These are phyloP conservation scores for Glutinoglossum americanum DNA, from an alignment of 495 filamentous ascomycete species.

Conservation along the genomic window DNA sequence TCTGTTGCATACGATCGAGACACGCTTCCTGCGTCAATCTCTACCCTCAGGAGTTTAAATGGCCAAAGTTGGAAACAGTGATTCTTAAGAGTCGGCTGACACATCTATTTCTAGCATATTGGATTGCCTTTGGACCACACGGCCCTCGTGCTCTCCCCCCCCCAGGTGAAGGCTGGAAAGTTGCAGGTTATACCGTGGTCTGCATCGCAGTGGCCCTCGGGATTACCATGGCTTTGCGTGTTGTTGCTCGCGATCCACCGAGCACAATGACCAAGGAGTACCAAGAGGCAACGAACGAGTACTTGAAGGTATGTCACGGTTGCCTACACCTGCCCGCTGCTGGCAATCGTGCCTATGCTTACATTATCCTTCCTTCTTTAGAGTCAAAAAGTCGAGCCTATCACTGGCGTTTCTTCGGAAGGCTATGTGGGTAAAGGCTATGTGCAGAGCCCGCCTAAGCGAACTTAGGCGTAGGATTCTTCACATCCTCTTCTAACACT, in stretches of 20 bases:
- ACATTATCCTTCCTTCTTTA: conserved; percentile 15
- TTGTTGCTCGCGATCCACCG: conserved; percentile 45
- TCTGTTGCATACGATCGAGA: background rate
- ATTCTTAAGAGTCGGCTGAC: background rate
- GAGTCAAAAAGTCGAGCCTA: conserved; percentile 71
- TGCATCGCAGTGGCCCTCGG: conserved; percentile 36
- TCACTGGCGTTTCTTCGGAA: conserved; percentile 65
- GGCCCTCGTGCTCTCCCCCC: conserved; percentile 66
- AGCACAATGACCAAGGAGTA: conserved; percentile 87
- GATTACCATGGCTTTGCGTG: conserved; percentile 42
- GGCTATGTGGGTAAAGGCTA: conserved; percentile 62
- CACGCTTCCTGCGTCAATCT: background rate
- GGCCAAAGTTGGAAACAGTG: background rate
- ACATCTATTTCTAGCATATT: conserved; percentile 51
- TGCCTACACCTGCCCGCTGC: background rate
- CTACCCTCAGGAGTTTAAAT: background rate
- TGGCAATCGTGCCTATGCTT: background rate
- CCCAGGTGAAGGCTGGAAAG: conserved; percentile 57
- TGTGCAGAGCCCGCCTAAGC: conserved; percentile 44
- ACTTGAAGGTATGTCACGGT: conserved; percentile 45
- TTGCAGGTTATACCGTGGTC: conserved; percentile 45
- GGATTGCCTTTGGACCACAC: conserved; percentile 91
- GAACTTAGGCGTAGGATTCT: background rate
- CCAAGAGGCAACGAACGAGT: conserved; percentile 83
- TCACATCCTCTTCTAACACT: background rate